Evolutionary conservation across 352 stramenopile genomes (phyloP).

Genomic region (Elongisporangium prolatum): DNA sequence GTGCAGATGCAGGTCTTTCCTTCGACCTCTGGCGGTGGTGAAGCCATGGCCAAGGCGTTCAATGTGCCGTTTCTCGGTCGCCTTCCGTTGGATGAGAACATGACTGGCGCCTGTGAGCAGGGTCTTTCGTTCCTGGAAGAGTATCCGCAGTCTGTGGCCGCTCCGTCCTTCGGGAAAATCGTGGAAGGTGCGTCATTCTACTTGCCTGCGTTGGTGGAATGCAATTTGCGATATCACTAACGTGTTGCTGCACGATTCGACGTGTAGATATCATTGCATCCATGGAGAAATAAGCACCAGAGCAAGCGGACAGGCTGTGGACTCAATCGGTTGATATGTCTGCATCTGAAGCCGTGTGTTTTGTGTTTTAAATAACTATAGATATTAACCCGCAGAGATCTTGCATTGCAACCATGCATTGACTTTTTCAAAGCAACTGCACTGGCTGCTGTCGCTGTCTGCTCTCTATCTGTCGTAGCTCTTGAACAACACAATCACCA

Average conservation of each 20-base stretch:
- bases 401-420: background rate
- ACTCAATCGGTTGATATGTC: background rate
- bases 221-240: conserved; percentile 3
- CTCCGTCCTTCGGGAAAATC: conserved; percentile 67
- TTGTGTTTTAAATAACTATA: background rate
- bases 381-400: background rate
- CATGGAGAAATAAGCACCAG: conserved; percentile 31
- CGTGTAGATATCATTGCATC: conserved; percentile 47
- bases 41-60: conserved; percentile 95
- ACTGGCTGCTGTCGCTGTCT: background rate
- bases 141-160: conserved; percentile 68
- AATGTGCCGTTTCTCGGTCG: conserved; percentile 95
- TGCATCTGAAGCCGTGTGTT: background rate
- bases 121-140: conserved; percentile 92
- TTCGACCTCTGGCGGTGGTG: conserved; percentile 73
- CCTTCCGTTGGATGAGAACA: conserved; percentile 96
- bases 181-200: conserved; percentile 36
- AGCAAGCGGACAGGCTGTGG: background rate
- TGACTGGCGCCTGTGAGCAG: conserved; percentile 95
- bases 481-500: conserved; percentile 81
- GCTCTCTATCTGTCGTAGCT: conserved; percentile 2
- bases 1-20: conserved; percentile 93
- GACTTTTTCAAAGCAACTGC: background rate
- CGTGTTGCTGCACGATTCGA: conserved; percentile 6
- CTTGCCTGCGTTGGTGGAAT: background rate